phyloP scores from a whole-genome alignment of 1,284 basidiomycete species.

The Ganoderma resinaceum region DNA sequence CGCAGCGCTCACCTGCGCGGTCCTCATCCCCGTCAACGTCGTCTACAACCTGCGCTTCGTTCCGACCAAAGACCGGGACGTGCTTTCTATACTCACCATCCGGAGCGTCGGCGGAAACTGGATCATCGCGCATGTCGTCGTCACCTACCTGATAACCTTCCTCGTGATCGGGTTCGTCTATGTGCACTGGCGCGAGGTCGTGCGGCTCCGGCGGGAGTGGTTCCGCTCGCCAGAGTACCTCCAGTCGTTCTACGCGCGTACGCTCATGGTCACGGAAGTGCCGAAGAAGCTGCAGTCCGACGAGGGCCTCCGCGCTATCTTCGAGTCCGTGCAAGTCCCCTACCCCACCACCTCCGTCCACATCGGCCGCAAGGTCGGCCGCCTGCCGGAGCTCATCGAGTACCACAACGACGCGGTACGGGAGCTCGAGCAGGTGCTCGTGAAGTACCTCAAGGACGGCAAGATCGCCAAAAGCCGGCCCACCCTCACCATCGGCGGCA shows the following conservation, averaged over 20 bases:
- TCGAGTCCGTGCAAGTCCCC: slow-evolving; percentile 76
- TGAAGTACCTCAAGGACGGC: slow-evolving; percentile 85
- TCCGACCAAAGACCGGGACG: slow-evolving; percentile 55
- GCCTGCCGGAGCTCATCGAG: slow-evolving; percentile 80
- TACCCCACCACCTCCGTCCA: slow-evolving; percentile 88
- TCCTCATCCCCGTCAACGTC: slow-evolving; percentile 85
- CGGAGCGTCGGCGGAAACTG: slow-evolving; percentile 71
- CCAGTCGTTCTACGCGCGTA: slow-evolving; percentile 81
- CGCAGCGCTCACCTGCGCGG: slow-evolving; percentile 70
- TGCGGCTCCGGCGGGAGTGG: slow-evolving; percentile 70
- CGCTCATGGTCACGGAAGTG: slow-evolving; percentile 76
- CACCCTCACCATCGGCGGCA: slow-evolving; percentile 74
- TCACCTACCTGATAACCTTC: slow-evolving; percentile 76
- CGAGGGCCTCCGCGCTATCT: slow-evolving; percentile 75
- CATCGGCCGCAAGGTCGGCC: slow-evolving; percentile 79
- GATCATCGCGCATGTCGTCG: slow-evolving; percentile 80
- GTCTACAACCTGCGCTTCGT: slow-evolving; percentile 76
- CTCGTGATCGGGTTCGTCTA: slow-evolving; percentile 72
- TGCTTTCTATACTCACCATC: slow-evolving; percentile 81
- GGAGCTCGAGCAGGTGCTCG: slow-evolving; percentile 84
- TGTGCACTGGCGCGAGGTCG: slow-evolving; percentile 78
- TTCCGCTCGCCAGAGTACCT: slow-evolving; percentile 82
- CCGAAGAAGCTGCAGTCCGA: slow-evolving; percentile 80
- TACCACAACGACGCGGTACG: slow-evolving; percentile 88
- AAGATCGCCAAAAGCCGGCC: slow-evolving; percentile 79